Evolutionary conservation across 2,329 filamentous ascomycete species (phyloP).

Genomic region (Epichloe aotearoae): DNA sequence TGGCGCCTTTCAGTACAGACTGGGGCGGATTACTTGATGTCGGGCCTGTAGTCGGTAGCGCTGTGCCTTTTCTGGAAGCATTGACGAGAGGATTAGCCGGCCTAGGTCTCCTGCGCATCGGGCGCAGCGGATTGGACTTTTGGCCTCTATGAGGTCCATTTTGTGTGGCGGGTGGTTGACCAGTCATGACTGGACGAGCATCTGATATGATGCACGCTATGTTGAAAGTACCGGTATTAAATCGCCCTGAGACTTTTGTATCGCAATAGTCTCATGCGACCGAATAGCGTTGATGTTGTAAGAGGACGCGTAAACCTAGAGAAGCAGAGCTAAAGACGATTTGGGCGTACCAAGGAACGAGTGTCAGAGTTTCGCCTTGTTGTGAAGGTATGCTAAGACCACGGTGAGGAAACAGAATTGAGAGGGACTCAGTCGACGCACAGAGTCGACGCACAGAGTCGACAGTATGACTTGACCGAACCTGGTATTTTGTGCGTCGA

Average conservation of each 20-base stretch:
- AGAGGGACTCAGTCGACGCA: no score
- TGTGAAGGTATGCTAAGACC: no score
- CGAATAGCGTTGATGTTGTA: no score
- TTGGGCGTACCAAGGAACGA: no score
- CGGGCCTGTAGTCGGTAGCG: constrained; percentile 11
- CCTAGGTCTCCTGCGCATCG: constrained; percentile 25
- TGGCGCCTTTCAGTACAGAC: constrained; percentile 15
- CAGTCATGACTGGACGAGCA: constrained; percentile 26
- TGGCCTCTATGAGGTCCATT: constrained; percentile 19
- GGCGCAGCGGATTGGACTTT: constrained; percentile 25
- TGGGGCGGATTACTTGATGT: constrained; percentile 10
- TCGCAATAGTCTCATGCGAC: background rate
- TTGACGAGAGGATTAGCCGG: constrained; percentile 51
- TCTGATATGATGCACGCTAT: background rate
- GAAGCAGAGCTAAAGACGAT: no score
- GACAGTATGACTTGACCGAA: no score
- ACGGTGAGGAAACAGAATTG: no score
- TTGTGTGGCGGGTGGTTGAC: constrained; percentile 22
- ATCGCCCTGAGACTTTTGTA: background rate
- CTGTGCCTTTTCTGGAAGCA: constrained; percentile 35
- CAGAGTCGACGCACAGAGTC: no score
- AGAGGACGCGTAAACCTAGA: no score
- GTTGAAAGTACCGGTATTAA: background rate
- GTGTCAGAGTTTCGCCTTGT: no score
- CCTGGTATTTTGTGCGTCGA: no score